Evolutionary conservation across 352 stramenopile genomes (phyloP).

Genomic region (Phytophthora boehmeriae): DNA sequence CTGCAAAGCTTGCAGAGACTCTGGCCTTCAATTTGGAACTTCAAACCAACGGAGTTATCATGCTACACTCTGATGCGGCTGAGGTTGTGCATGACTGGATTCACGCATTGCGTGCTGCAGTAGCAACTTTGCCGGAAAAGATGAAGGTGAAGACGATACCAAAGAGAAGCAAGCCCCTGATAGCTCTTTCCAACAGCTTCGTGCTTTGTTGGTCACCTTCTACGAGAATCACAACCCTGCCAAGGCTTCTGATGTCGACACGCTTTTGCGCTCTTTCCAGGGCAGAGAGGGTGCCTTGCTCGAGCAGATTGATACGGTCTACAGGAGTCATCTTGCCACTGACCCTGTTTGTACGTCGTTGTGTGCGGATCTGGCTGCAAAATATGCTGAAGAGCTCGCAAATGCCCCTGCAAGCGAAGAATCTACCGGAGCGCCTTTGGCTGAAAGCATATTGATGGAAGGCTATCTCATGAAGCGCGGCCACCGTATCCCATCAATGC

Average conservation of each 20-base stretch:
- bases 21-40: constrained; percentile 47
- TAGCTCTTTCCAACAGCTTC: constrained; percentile 32
- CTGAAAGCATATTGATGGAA: constrained; percentile 58
- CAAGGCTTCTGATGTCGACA: constrained; percentile 83
- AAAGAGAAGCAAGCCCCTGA: constrained; percentile 13
- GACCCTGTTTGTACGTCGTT: constrained; percentile 41
- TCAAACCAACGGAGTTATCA: constrained; percentile 39
- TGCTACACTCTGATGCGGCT: constrained; percentile 39
- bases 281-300: constrained; percentile 59
- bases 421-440: background rate
- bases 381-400: constrained; percentile 16
- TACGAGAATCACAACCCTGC: constrained; percentile 90
- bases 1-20: constrained; percentile 34
- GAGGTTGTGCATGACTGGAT: constrained; percentile 43
- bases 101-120: constrained; percentile 23
- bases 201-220: constrained; percentile 67
- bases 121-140: constrained; percentile 14
- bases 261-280: constrained; percentile 57
- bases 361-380: constrained; percentile 25
- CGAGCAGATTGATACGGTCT: constrained; percentile 69
- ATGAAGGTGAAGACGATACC: background rate
- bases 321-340: constrained; percentile 48
- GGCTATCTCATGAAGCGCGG: constrained; percentile 80
- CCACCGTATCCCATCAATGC: constrained; percentile 75
- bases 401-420: background rate